Percentiles rank a stretch among this genome's conserved stretches.
phyloP scores from a whole-genome alignment of 768 basidiomycete genomes.

The Mycena crocata region DNA sequence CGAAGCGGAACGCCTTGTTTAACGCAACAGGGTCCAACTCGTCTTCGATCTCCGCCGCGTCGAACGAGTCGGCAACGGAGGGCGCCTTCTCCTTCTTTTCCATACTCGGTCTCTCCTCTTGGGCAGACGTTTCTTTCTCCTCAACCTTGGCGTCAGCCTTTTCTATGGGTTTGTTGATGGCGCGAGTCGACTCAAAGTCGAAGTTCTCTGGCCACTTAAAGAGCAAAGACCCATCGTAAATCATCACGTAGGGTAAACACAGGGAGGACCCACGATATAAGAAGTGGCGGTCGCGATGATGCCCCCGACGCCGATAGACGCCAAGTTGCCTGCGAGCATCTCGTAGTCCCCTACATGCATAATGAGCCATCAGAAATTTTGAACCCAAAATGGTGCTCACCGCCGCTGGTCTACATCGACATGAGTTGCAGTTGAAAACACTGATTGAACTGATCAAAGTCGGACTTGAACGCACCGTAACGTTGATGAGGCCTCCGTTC shows the following conservation, averaged over 20 bases:
- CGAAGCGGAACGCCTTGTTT: slow-evolving; percentile 83
- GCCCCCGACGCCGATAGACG: slow-evolving; percentile 83
- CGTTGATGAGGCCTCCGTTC: slow-evolving; percentile 78
- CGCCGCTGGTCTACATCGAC: slow-evolving; percentile 42
- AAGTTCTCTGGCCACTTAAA: slow-evolving; percentile 83
- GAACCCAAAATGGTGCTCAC: slow-evolving; percentile 14
- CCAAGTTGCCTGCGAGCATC: slow-evolving; percentile 94
- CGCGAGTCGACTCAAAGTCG: slow-evolving; percentile 82
- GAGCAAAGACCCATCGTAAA: neutral
- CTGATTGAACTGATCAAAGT: neutral
- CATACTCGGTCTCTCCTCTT: slow-evolving; percentile 22
- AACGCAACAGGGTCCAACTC: slow-evolving; percentile 76
- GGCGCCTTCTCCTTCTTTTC: slow-evolving; percentile 52
- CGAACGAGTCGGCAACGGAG: slow-evolving; percentile 51
- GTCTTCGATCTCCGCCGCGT: slow-evolving; percentile 54
- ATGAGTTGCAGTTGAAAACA: slow-evolving; percentile 1
- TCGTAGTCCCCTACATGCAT: slow-evolving; percentile 55
- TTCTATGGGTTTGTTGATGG: slow-evolving; percentile 71
- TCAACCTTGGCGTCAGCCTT: slow-evolving; percentile 35
- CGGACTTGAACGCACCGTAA: slow-evolving; percentile 71
- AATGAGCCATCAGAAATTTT: neutral
- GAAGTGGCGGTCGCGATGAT: slow-evolving; percentile 78
- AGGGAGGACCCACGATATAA: slow-evolving; percentile 60
- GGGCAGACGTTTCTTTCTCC: slow-evolving; percentile 1
- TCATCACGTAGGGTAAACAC: neutral